These are phyloP conservation scores for Terfezia claveryi DNA, from an alignment of 495 filamentous ascomycete genomes.

Conservation along the genomic window DNA sequence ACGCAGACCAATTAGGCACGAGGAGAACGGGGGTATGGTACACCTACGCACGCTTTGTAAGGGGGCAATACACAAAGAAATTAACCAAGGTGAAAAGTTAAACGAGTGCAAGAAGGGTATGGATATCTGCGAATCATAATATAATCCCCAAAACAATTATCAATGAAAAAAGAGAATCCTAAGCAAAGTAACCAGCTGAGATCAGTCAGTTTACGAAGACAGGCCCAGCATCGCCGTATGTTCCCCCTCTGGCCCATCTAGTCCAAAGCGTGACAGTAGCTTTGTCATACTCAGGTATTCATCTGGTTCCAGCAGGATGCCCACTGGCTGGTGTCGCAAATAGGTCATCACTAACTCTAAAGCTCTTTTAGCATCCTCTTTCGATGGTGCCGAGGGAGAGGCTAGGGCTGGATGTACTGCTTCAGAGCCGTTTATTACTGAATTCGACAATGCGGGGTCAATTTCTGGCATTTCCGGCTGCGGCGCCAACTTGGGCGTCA, in stretches of 20 bases:
- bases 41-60: too few species aligned
- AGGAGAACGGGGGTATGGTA: too few species aligned
- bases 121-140: too few species aligned
- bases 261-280: slow-evolving; percentile 27
- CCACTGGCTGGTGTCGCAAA: slow-evolving; percentile 49
- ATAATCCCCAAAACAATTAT: too few species aligned
- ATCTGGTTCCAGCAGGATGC: slow-evolving; percentile 43
- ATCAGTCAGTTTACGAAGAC: not conserved
- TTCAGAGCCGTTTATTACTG: slow-evolving; percentile 24
- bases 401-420: slow-evolving; percentile 8
- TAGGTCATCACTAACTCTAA: slow-evolving; percentile 72
- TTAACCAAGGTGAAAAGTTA: too few species aligned
- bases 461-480: slow-evolving; percentile 38
- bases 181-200: slow-evolving; percentile 18
- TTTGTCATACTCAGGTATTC: slow-evolving; percentile 69
- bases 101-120: too few species aligned
- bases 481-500: slow-evolving; percentile 37
- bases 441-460: slow-evolving; percentile 47
- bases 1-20: too few species aligned
- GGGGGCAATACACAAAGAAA: too few species aligned
- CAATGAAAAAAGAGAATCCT: too few species aligned
- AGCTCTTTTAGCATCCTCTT: slow-evolving; percentile 71
- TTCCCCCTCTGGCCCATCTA: slow-evolving; percentile 5
- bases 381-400: slow-evolving; percentile 36
- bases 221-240: not conserved